phyloP scores from a whole-genome alignment of 768 basidiomycete genomes.

The Phylloporus sp. region DNA sequence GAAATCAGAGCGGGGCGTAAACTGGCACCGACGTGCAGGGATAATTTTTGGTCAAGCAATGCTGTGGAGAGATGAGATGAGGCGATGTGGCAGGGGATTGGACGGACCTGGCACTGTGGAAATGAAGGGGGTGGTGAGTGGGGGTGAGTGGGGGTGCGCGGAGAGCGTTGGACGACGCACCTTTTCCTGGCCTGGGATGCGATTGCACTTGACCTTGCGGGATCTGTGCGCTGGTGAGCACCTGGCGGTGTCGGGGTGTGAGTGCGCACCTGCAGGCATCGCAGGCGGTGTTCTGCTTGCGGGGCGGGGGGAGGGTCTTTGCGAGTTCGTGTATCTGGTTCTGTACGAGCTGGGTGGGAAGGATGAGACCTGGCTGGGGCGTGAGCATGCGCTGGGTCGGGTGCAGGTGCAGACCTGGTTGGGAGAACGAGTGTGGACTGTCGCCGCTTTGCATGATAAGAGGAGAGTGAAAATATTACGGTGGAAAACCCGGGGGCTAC shows the following conservation, averaged over 20 bases:
- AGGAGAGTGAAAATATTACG: conserved; percentile 18
- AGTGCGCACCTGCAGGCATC: conserved; percentile 76
- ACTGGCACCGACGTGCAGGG: conserved; percentile 77
- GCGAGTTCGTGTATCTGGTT: conserved; percentile 80
- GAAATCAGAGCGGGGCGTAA: conserved; percentile 13
- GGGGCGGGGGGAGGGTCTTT: conserved; percentile 75
- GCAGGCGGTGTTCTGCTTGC: conserved; percentile 92
- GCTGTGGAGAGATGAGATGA: conserved; percentile 39
- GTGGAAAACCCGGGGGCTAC: conserved; percentile 15
- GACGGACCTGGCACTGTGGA: conserved; percentile 62
- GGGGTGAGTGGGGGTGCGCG: conserved; percentile 1
- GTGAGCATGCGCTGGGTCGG: neutral
- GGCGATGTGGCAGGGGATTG: conserved; percentile 12
- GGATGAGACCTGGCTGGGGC: conserved; percentile 46
- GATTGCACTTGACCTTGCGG: conserved; percentile 87
- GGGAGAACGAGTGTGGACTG: conserved; percentile 30
- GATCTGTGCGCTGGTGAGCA: conserved; percentile 42
- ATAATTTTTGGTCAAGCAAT: conserved; percentile 83
- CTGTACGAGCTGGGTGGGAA: conserved; percentile 67
- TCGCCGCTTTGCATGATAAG: conserved; percentile 33
- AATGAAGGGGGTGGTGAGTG: conserved; percentile 16
- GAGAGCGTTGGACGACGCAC: conserved; percentile 46
- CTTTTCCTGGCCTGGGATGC: conserved; percentile 79
- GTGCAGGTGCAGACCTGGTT: conserved; percentile 23
- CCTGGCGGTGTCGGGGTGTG: neutral